Base-by-base conservation (phyloP, 192 early-diverging fungal species). In the Chytriomyces sp. region DNA sequence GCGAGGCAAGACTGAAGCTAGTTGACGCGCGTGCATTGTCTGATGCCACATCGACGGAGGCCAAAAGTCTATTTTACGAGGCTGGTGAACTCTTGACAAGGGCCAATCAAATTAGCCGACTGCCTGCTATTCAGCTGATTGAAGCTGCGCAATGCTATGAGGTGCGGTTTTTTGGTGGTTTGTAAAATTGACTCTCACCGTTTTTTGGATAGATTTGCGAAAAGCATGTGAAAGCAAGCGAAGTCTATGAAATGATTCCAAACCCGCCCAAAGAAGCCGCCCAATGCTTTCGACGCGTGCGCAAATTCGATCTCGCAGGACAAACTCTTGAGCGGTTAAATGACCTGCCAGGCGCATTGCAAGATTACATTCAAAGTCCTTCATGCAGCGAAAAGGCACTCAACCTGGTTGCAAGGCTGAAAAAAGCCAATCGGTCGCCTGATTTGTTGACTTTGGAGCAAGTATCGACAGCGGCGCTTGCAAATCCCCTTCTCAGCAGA, bases 111-210 rank as follows among this genome's bases (percentile, higher is more conserved):
- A 16, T 63, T 3, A 24, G 61, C 23, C 7, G 8, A 11, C 50
- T 73, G 44, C 26, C 57, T 13, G 28, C 61, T 45, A 18, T 10
- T 7, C 8, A 73, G 7, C 16, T 63, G 9, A 18, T 23, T 44
- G 26, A 63, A 63, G 72, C 72, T 18, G 72, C 72, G 7, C 72
- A 61, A n/a, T 73, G 72, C 44, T 73, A 73, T 59, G 44, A 48
- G 72, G 69, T 71, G 26, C 8, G 23, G 8, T 57, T 23, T 59
- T 10, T 20, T 35, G 3, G 4, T 35, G 35, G n/a, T 18, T 9
- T 43, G 5, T 67, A 35, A 18, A 35, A 13, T 28, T 35, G 11
- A 64, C 16, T 18, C 11, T 26, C 5, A 3, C 26, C 11, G 28
- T 13, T 64, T 11, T 18, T 67, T 46, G 0, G 46, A 23, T 26